Percentiles rank a stretch among this genome's conserved stretches.
Conservation (phyloP, 208 protist species). For the Trypanosoma lewisi region DNA sequence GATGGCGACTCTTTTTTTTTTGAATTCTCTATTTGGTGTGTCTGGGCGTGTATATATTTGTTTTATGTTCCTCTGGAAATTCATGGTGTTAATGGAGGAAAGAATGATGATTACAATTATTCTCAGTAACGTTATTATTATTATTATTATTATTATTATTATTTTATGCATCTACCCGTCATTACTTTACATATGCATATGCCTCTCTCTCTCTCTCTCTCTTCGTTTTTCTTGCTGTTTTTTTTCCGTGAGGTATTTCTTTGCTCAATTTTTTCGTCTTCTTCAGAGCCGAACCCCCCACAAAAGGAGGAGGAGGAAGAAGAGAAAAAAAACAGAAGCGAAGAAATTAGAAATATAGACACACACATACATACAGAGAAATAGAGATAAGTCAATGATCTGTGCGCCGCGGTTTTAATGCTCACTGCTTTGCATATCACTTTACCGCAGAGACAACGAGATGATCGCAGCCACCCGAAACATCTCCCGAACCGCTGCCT, state of each 20-base stretch:
- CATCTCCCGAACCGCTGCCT: constrained; percentile 28
- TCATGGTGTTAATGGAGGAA: no score
- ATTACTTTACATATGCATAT: no score
- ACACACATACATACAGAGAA: constrained; percentile 4
- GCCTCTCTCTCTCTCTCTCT: no score
- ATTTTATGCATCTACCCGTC: no score
- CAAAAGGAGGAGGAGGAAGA: neutral
- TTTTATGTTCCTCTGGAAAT: no score
- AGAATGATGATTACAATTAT: no score
- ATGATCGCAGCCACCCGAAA: neutral
- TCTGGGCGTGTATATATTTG: neutral
- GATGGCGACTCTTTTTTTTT: constrained; percentile 22
- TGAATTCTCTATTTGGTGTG: neutral
- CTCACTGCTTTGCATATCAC: constrained; percentile 32
- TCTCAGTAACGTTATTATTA: no score
- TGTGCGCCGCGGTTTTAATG: constrained; percentile 1
- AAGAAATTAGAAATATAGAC: neutral
- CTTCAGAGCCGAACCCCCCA: no score
- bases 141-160: no score
- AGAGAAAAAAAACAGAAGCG: neutral
- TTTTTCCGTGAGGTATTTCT: no score
- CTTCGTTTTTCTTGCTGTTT: no score
- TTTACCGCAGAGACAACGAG: constrained; percentile 14
- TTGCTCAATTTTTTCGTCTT: no score
- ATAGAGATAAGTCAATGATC: neutral